These are phyloP conservation scores for Leccinum arenicola DNA, from an alignment of 768 basidiomycete genomes.

Conservation along the genomic window DNA sequence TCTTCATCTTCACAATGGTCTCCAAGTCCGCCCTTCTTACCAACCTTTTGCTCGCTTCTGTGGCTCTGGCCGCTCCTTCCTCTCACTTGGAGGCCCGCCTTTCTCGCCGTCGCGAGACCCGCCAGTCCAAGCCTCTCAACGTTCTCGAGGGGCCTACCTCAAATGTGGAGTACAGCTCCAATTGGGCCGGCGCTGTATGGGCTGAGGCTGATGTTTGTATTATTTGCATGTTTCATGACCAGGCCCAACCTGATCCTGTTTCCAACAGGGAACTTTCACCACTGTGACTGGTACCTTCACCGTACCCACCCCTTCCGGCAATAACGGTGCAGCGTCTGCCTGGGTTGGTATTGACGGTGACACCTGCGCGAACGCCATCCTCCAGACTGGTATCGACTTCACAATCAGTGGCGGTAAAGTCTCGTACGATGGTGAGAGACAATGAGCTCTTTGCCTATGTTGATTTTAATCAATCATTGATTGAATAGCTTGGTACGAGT, in stretches of 20 bases:
- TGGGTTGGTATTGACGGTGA: slow-evolving; percentile 21
- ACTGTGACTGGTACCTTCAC: slow-evolving; percentile 13
- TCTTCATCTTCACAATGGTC: slow-evolving; percentile 8
- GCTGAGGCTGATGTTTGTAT: slow-evolving; percentile 9
- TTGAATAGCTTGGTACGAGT: slow-evolving; percentile 24
- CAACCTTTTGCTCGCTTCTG: slow-evolving; percentile 20
- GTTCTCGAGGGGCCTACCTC: neutral
- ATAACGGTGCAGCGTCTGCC: slow-evolving; percentile 1
- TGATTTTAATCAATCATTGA: neutral
- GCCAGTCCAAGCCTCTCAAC: slow-evolving; percentile 13
- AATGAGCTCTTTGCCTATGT: neutral
- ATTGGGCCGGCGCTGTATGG: slow-evolving; percentile 23
- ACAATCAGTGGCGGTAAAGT: neutral
- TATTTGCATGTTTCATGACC: neutral
- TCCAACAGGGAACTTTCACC: slow-evolving; percentile 12
- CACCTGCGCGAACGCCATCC: slow-evolving; percentile 5
- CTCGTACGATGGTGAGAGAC: slow-evolving; percentile 11
- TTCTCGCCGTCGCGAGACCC: slow-evolving; percentile 14
- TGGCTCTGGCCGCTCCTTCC: slow-evolving; percentile 15
- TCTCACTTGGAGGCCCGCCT: slow-evolving; percentile 14
- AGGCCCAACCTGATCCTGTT: neutral
- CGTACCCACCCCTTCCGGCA: slow-evolving; percentile 3
- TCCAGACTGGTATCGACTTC: slow-evolving; percentile 16
- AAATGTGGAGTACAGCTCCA: slow-evolving; percentile 14
- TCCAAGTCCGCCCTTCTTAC: slow-evolving; percentile 16